Percentiles rank a stretch among this genome's conserved stretches.
Conservation (phyloP, 768 basidiomycete genomes). For the Rhizopogon vinicolor region DNA sequence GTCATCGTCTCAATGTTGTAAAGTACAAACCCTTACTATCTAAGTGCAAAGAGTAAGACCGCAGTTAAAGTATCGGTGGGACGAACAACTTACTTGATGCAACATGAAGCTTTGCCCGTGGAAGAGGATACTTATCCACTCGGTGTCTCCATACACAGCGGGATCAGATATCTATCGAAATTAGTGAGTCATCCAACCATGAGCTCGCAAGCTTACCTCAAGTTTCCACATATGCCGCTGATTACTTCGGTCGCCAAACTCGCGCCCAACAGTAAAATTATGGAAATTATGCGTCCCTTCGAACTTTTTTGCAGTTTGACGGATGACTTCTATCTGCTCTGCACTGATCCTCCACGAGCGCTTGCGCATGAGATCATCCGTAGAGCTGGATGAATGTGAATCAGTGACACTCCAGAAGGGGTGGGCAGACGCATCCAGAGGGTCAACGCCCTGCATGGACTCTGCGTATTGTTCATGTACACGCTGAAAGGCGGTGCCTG, state of each 20-base stretch:
- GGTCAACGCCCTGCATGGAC: constrained; percentile 14
- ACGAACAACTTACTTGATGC: constrained; percentile 71
- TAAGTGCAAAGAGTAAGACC: constrained; percentile 14
- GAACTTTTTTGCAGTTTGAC: constrained; percentile 56
- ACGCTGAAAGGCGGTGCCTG: constrained; percentile 56
- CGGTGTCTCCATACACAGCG: constrained; percentile 84
- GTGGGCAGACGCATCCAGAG: constrained; percentile 29
- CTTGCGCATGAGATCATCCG: constrained; percentile 63
- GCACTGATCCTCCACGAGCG: constrained; percentile 62
- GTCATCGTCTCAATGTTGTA: constrained; percentile 1
- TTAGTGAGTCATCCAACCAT: not conserved
- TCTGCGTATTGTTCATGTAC: constrained; percentile 32
- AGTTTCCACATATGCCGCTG: constrained; percentile 86
- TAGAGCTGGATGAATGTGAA: constrained; percentile 33
- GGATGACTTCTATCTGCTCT: constrained; percentile 52
- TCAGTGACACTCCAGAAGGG: constrained; percentile 57
- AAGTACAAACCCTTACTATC: constrained; percentile 21
- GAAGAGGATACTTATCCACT: constrained; percentile 91
- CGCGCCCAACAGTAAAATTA: constrained; percentile 91
- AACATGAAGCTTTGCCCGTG: constrained; percentile 99
- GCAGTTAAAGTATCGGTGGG: constrained; percentile 11
- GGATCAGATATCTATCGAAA: constrained; percentile 68
- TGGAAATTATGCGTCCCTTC: constrained; percentile 96
- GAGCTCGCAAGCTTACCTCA: constrained; percentile 42
- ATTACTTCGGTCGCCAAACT: constrained; percentile 78